Conservation (phyloP, 768 basidiomycete genomes). For the Russula sp. region DNA sequence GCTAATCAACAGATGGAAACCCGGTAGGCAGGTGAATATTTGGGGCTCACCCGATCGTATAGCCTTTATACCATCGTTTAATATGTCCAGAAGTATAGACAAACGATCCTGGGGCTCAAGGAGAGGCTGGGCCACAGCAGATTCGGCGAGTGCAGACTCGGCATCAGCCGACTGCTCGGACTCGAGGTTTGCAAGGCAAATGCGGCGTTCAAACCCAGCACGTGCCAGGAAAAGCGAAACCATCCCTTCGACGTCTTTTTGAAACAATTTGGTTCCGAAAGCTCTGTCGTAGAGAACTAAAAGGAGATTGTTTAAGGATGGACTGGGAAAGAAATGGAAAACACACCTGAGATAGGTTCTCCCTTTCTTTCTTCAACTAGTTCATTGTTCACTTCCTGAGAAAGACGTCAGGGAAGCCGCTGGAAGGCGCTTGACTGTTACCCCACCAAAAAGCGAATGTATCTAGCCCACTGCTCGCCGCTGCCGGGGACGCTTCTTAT, state of each 20-base stretch:
- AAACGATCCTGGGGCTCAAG: slow-evolving; percentile 41
- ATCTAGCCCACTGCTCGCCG: slow-evolving; percentile 75
- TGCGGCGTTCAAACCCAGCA: slow-evolving; percentile 21
- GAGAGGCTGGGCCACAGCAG: slow-evolving; percentile 25
- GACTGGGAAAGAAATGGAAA: neutral
- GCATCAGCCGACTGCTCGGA: neutral
- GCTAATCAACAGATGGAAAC: neutral
- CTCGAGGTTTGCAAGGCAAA: slow-evolving; percentile 2
- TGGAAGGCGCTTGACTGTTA: neutral
- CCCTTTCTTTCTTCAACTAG: slow-evolving; percentile 16
- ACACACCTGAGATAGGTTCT: slow-evolving; percentile 17
- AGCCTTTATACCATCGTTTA: slow-evolving; percentile 12
- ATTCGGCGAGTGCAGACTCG: neutral
- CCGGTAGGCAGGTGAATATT: neutral
- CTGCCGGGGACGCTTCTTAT: slow-evolving; percentile 67
- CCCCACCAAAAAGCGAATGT: slow-evolving; percentile 64
- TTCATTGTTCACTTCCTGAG: slow-evolving; percentile 4
- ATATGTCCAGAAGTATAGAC: slow-evolving; percentile 45
- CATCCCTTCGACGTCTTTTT: slow-evolving; percentile 22
- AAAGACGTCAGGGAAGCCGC: neutral
- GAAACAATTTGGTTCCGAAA: slow-evolving; percentile 16
- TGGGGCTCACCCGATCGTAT: slow-evolving; percentile 11
- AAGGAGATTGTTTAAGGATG: neutral
- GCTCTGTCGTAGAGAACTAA: slow-evolving; percentile 21
- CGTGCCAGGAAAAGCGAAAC: slow-evolving; percentile 21